Base-by-base conservation (phyloP, 192 early-diverging fungal species). In the Backusella macrospora region DNA sequence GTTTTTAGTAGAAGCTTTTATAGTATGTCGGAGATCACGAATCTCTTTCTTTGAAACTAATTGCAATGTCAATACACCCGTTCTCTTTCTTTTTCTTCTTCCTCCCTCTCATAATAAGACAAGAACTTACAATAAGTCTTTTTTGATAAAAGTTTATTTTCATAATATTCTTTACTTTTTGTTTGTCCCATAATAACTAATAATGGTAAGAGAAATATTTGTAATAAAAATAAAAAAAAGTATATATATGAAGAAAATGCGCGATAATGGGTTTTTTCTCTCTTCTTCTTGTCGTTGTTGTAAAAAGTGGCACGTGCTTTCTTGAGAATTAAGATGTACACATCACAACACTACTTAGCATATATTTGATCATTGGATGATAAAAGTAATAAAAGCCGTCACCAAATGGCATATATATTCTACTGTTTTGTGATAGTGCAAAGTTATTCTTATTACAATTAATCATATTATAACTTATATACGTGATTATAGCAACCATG, bases 11-110 rank as follows among this genome's bases (percentile, higher is more conserved):
- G 66, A 71, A 18, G 40, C 7, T 40, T 84, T 78, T 71, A 86
- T 83, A 63, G 85, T 81, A 62, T 79, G 82, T 42, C 82, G 69
- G 9, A 86, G 72, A 26, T 85, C 52, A 46, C 77, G 62, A 52
- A 86, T 86, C 74, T 86, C 84, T 69, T 79, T 76, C 66, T 76
- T 80, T 18, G 84, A 83, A 73, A 85, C 84, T 85, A 74, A 39
- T 10, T 16, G 65, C 16, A 46, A 21, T 21, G 65, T 42, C 40
- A 38, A 44, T 55, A 12, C 13, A 15, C 1, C 0, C 7, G 1
- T n/a, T 55, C 6, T 55, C 13, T 55, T n/a, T 7, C 18, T 43
- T 12, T 12, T 7, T n/a, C 15, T n/a, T 7, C 18, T 43, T 12
- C 4, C 16, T n/a, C 15, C 10, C 5, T 21, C 16, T n/a, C 13